These are phyloP conservation scores for Bipolaris sorokiniana DNA, from an alignment of 2,329 filamentous ascomycete species.

Conservation along the genomic window DNA sequence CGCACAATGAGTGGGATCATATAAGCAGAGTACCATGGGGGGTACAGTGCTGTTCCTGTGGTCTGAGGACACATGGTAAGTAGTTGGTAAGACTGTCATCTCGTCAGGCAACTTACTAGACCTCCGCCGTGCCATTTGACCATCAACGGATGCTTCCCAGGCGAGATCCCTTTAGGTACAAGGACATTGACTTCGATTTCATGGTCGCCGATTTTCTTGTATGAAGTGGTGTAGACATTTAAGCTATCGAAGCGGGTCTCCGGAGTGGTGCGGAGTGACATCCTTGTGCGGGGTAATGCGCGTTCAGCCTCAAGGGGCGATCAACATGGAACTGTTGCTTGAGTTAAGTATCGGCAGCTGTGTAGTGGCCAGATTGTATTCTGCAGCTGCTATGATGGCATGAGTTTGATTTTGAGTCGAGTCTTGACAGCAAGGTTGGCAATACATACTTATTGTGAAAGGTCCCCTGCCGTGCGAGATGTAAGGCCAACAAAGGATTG, in stretches of 20 bases:
- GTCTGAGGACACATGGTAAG: constrained; percentile 16
- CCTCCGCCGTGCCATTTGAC: constrained; percentile 56
- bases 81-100: background rate
- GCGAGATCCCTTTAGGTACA: constrained; percentile 46
- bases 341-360: too few species aligned
- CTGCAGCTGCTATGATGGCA: too few species aligned
- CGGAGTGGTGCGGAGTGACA: constrained; percentile 18
- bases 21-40: constrained; percentile 40
- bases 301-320: background rate
- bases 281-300: background rate
- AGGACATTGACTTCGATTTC: constrained; percentile 49
- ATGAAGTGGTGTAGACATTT: constrained; percentile 48
- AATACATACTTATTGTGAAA: too few species aligned
- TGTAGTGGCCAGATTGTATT: too few species aligned
- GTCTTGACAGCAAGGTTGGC: too few species aligned
- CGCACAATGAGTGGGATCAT: constrained; percentile 49
- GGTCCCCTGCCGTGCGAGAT: too few species aligned
- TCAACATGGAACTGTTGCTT: too few species aligned
- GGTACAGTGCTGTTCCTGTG: constrained; percentile 35
- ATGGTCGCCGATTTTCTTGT: constrained; percentile 51
- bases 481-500: too few species aligned
- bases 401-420: too few species aligned
- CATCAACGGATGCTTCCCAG: constrained; percentile 49
- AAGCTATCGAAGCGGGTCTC: constrained; percentile 49
- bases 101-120: constrained; percentile 37